These are phyloP conservation scores for Agaricus subrufescens DNA, from an alignment of 768 basidiomycete genomes.

Conservation along the genomic window DNA sequence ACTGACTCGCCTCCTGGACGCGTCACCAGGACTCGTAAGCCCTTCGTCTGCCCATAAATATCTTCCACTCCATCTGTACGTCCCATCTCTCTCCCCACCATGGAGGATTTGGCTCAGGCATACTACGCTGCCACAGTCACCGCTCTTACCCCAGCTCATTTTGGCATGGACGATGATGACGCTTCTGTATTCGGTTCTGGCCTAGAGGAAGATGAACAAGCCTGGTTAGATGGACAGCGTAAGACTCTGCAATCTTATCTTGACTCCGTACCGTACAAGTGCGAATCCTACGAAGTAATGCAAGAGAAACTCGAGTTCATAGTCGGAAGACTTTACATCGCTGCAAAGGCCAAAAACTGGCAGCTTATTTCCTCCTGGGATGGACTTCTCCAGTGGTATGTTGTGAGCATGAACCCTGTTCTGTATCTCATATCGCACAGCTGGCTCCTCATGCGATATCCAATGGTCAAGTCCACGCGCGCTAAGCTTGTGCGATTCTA, in stretches of 20 bases:
- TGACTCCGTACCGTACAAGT: conserved; percentile 65
- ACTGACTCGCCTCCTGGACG: conserved; percentile 3
- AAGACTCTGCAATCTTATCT: conserved; percentile 62
- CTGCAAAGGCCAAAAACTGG: conserved; percentile 77
- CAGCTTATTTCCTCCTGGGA: conserved; percentile 72
- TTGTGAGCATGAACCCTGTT: conserved; percentile 1
- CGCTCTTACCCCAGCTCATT: not conserved
- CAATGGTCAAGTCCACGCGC: conserved; percentile 62
- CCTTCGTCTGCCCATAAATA: conserved; percentile 1
- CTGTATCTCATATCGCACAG: conserved; percentile 27
- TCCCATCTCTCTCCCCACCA: conserved; percentile 2
- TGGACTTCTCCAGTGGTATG: conserved; percentile 72
- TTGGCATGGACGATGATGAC: conserved; percentile 57
- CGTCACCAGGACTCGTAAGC: conserved; percentile 9
- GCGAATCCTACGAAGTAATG: conserved; percentile 72
- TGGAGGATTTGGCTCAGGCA: conserved; percentile 5
- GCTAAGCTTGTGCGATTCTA: conserved; percentile 71
- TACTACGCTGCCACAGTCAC: not conserved
- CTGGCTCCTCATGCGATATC: conserved; percentile 81
- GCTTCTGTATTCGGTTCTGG: conserved; percentile 37
- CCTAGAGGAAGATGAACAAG: conserved; percentile 31
- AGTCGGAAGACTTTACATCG: conserved; percentile 61
- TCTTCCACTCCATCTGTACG: not conserved
- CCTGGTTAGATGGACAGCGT: conserved; percentile 52
- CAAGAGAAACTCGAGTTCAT: conserved; percentile 63